phyloP scores from a whole-genome alignment of 2,329 filamentous ascomycete species.

The Didymella keratinophila region DNA sequence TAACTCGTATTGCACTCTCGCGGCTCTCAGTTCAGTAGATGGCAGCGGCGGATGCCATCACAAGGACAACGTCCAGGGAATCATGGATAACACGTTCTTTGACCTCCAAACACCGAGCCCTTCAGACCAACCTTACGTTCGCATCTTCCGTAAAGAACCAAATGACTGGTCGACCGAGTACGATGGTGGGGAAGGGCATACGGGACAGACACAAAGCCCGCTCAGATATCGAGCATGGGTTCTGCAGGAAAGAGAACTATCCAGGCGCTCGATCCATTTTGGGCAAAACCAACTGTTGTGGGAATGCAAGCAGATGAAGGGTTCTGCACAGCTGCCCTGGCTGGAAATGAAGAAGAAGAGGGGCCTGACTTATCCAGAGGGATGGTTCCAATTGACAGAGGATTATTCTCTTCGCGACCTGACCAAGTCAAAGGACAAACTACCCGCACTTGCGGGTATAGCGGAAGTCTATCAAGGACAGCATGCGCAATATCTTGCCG shows the following conservation, averaged over 20 bases:
- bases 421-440: not conserved
- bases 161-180: not conserved
- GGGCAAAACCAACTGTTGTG: not conserved
- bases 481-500: too few species aligned
- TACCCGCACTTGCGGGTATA: not conserved
- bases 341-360: not conserved
- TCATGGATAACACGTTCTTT: not conserved
- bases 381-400: not conserved
- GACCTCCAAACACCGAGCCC: not conserved
- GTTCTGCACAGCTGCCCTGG: not conserved
- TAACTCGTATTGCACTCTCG: not conserved
- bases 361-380: not conserved
- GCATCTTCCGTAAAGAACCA: not conserved
- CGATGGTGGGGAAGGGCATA: not conserved
- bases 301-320: not conserved
- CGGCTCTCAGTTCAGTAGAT: not conserved
- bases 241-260: not conserved
- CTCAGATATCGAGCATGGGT: not conserved
- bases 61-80: not conserved
- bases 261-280: not conserved
- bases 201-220: not conserved
- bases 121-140: not conserved
- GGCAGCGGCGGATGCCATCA: not conserved
- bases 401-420: not conserved
- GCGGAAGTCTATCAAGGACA: not conserved